Evolutionary conservation across 2,329 filamentous ascomycete genomes (phyloP).

Genomic region (Diaporthe nobilis): DNA sequence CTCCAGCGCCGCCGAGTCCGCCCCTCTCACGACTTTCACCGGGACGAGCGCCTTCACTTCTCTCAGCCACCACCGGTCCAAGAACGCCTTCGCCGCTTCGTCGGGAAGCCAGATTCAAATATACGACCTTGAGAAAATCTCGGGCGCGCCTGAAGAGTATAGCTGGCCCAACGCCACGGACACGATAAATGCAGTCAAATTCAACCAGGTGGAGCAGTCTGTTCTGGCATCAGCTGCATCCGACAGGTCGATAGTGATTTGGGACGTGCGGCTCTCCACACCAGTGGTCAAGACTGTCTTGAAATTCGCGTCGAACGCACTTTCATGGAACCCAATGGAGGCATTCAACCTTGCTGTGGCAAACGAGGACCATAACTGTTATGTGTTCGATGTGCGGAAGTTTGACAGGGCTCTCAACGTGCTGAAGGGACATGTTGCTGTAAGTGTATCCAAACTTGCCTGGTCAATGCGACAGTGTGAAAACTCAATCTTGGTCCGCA

Average conservation of each 20-base stretch:
- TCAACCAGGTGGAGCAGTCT: constrained; percentile 95
- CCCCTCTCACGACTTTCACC: constrained; percentile 88
- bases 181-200: constrained; percentile 88
- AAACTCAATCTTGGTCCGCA: background rate
- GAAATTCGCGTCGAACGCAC: constrained; percentile 84
- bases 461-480: background rate
- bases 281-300: constrained; percentile 86
- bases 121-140: constrained; percentile 88
- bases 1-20: constrained; percentile 74
- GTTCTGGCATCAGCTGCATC: constrained; percentile 88
- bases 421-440: constrained; percentile 85
- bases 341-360: constrained; percentile 86
- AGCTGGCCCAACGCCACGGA: constrained; percentile 91
- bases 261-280: constrained; percentile 89
- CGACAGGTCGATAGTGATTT: constrained; percentile 86
- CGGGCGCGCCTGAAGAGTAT: constrained; percentile 84
- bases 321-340: constrained; percentile 97
- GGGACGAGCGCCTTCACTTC: constrained; percentile 85
- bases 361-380: constrained; percentile 91
- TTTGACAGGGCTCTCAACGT: constrained; percentile 90
- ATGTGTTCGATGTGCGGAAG: constrained; percentile 95
- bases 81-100: constrained; percentile 83
- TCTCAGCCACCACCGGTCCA: constrained; percentile 84
- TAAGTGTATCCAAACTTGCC: constrained; percentile 53
- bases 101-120: constrained; percentile 82